phyloP scores from a whole-genome alignment of 2,329 filamentous ascomycete genomes.

The Xylaria hypoxylon region DNA sequence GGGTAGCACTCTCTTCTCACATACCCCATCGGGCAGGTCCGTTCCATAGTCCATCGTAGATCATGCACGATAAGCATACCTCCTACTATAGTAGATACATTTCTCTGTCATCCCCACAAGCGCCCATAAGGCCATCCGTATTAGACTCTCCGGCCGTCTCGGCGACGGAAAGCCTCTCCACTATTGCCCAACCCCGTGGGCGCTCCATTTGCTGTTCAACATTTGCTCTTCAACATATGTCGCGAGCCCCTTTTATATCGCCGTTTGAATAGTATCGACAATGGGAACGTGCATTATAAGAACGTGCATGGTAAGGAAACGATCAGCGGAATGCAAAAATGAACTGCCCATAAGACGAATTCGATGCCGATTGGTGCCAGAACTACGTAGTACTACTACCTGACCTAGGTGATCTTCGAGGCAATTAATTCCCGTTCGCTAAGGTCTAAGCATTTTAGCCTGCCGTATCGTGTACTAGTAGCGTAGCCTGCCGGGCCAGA shows the following conservation, averaged over 20 bases:
- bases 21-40: slow-evolving; percentile 36
- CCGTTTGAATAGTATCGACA: neutral
- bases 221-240: too few species aligned
- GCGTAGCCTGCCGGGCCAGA: neutral
- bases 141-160: neutral
- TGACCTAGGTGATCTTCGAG: neutral
- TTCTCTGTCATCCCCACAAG: slow-evolving; percentile 18
- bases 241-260: neutral
- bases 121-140: neutral
- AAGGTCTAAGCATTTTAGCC: slow-evolving; percentile 31
- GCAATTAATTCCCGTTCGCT: slow-evolving; percentile 12
- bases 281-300: neutral
- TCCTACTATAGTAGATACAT: too few species aligned
- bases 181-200: neutral
- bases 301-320: too few species aligned
- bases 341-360: neutral
- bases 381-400: too few species aligned
- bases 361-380: neutral
- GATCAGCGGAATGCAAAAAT: neutral
- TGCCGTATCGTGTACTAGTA: slow-evolving; percentile 10
- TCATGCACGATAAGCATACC: slow-evolving; percentile 32
- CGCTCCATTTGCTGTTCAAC: neutral
- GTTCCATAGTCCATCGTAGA: slow-evolving; percentile 32
- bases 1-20: slow-evolving; percentile 32
- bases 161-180: neutral